Evolutionary conservation across 768 basidiomycete genomes (phyloP).

Genomic region (Leccinum subgranulosum): DNA sequence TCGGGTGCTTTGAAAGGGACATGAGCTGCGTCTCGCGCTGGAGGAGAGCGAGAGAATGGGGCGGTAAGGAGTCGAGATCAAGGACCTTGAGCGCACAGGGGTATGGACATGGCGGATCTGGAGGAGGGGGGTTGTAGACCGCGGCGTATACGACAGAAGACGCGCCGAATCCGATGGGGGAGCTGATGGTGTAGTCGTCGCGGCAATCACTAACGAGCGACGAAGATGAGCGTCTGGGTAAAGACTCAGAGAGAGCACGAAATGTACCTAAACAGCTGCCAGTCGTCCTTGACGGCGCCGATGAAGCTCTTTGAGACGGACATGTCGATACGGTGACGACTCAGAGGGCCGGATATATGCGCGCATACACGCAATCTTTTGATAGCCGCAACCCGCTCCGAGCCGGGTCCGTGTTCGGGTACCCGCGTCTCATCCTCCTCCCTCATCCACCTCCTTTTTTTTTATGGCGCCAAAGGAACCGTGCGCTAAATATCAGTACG

Average conservation of each 20-base stretch:
- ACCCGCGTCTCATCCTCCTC: not conserved
- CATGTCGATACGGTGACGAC: slow-evolving; percentile 2
- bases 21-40: slow-evolving; percentile 87
- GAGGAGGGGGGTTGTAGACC: slow-evolving; percentile 47
- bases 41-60: slow-evolving; percentile 64
- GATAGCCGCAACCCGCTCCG: slow-evolving; percentile 14
- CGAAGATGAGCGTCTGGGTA: not conserved
- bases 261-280: slow-evolving; percentile 72
- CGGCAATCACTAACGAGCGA: slow-evolving; percentile 52
- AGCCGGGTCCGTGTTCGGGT: slow-evolving; percentile 21
- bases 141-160: slow-evolving; percentile 90
- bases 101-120: slow-evolving; percentile 35
- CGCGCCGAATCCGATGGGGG: slow-evolving; percentile 86
- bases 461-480: slow-evolving; percentile 65
- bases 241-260: not conserved
- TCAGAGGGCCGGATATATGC: not conserved
- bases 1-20: slow-evolving; percentile 91
- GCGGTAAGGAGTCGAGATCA: slow-evolving; percentile 78
- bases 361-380: not conserved
- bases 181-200: slow-evolving; percentile 70
- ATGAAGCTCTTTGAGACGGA: slow-evolving; percentile 47
- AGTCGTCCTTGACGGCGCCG: slow-evolving; percentile 81
- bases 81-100: slow-evolving; percentile 87
- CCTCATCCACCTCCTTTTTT: not conserved
- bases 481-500: slow-evolving; percentile 74